Base-by-base conservation (phyloP, 1,284 basidiomycete species). In the Leccinum cinnamomeum region DNA sequence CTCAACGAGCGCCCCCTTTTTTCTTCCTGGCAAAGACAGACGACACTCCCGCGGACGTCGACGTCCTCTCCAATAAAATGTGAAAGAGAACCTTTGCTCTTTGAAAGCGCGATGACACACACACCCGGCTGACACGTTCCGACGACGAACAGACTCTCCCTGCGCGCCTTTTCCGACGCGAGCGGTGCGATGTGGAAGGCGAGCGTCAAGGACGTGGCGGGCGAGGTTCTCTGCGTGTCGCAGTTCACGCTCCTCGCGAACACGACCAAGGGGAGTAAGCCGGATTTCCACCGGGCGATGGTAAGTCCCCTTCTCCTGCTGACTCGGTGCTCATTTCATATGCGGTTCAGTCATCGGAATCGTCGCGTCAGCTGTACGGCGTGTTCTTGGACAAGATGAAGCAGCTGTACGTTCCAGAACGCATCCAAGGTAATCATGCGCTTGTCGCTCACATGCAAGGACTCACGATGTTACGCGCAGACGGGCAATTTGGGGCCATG, bases 401-500 rank as follows among this genome's bases (percentile, higher is more conserved):
- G 51, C 75, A 81, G 56, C 72, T 82, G 18, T 95, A 96, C 75
- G 79, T 82, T 62, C 77, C 88, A 7, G 86, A 88, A 57, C 91
- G 86, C 75, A 89, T 97, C 66, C 83, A 92, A 83, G 94, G 94
- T 92, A 44, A 25, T 5, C 14, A 8, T 23, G 18, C 10, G 16
- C 68, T 35, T 20, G 59, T 33, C 16, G 10, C 44, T 20, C 18
- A 20, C 7, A 41, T 2, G 28, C 18, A 41, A 46, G 8, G 33
- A 62, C 64, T 64, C 59, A 39, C 53, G 18, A 3, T 25, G 7
- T 33, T 25, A 14, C 5, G 28, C 55, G 46, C 58, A 95, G 93
- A 95, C 74, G 94, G 94, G n/a, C 81, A 81, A 69, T 96, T 97
- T 73, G 94, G 94, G 37, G 94, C 94, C 4, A 95, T 95, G 94